These are phyloP conservation scores for Marsdenia floribunda DNA, from an alignment of 257 asterid species.

Conservation along the genomic window DNA sequence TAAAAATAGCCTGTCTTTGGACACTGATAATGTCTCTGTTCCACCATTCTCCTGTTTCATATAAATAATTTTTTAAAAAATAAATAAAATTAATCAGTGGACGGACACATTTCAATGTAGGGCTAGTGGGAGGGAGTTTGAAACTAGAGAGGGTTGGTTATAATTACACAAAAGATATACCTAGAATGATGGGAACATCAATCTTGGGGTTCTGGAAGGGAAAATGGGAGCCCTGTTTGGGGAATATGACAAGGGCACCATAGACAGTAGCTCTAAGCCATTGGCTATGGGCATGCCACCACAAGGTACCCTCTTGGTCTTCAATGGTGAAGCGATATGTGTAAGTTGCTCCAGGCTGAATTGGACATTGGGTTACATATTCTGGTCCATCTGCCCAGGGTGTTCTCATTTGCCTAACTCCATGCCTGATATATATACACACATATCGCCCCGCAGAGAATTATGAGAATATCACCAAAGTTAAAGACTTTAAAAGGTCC, in stretches of 20 bases:
- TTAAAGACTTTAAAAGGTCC: background rate
- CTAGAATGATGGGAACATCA: constrained; percentile 51
- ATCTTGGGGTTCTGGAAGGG: constrained; percentile 41
- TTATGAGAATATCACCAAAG: background rate
- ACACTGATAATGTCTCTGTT: constrained; percentile 29
- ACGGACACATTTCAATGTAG: background rate
- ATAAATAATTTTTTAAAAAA: too few species aligned
- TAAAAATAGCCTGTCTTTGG: constrained; percentile 29
- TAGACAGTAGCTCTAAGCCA: constrained; percentile 63
- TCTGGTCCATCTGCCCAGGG: constrained; percentile 79
- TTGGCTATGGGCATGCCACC: constrained; percentile 74
- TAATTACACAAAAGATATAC: constrained; percentile 18
- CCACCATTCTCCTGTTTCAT: constrained; percentile 56
- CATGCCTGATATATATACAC: constrained; percentile 37
- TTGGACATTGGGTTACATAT: constrained; percentile 68
- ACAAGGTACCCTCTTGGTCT: constrained; percentile 61
- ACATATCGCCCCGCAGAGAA: background rate
- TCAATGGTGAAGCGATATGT: constrained; percentile 51
- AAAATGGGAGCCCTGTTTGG: constrained; percentile 39
- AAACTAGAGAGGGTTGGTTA: background rate
- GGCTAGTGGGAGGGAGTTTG: background rate
- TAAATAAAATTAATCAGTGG: background rate
- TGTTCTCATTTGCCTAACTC: constrained; percentile 51
- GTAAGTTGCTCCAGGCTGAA: constrained; percentile 53
- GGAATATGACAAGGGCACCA: constrained; percentile 50